A percentile compares a stretch with the other conserved stretches of the same genome.
Evolutionary conservation across 495 filamentous ascomycete genomes (phyloP).

Genomic region (Neurospora sp.): DNA sequence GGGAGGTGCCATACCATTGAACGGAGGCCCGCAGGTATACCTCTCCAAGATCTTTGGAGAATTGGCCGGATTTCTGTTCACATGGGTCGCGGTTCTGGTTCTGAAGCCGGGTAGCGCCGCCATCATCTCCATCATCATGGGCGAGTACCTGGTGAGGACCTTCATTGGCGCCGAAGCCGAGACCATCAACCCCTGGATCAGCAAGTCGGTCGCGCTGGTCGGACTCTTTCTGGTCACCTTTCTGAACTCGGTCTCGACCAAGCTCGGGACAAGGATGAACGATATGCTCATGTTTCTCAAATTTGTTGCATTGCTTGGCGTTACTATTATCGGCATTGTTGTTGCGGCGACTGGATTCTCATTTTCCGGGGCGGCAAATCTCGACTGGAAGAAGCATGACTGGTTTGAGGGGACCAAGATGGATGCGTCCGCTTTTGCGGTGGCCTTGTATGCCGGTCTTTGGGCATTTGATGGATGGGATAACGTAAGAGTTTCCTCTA

Average conservation of each 20-base stretch:
- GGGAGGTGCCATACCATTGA: conserved; percentile 89
- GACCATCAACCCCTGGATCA: conserved; percentile 71
- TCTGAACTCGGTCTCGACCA: conserved; percentile 84
- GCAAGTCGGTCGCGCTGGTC: conserved; percentile 74
- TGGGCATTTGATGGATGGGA: conserved; percentile 99
- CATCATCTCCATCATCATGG: conserved; percentile 95
- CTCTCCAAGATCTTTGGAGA: conserved; percentile 94
- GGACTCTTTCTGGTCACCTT: conserved; percentile 69
- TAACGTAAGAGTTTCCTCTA: conserved; percentile 54
- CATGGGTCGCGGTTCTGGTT: conserved; percentile 90
- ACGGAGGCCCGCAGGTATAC: conserved; percentile 89
- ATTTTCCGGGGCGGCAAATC: conserved; percentile 59
- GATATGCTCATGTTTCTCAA: conserved; percentile 96
- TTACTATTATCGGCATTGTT: conserved; percentile 81
- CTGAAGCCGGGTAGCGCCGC: conserved; percentile 87
- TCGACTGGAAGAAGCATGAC: conserved; percentile 74
- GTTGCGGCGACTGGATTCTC: conserved; percentile 82
- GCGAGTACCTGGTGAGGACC: conserved; percentile 87
- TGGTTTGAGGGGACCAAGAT: conserved; percentile 86
- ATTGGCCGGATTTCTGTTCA: conserved; percentile 82
- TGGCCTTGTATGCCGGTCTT: conserved; percentile 87
- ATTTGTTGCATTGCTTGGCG: conserved; percentile 77
- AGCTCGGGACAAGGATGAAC: conserved; percentile 70
- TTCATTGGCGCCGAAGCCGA: conserved; percentile 71
- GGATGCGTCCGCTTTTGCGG: conserved; percentile 74